These are phyloP conservation scores for Chlamydomonas incerta DNA, from an alignment of 139 green algal genomes.

Conservation along the genomic window DNA sequence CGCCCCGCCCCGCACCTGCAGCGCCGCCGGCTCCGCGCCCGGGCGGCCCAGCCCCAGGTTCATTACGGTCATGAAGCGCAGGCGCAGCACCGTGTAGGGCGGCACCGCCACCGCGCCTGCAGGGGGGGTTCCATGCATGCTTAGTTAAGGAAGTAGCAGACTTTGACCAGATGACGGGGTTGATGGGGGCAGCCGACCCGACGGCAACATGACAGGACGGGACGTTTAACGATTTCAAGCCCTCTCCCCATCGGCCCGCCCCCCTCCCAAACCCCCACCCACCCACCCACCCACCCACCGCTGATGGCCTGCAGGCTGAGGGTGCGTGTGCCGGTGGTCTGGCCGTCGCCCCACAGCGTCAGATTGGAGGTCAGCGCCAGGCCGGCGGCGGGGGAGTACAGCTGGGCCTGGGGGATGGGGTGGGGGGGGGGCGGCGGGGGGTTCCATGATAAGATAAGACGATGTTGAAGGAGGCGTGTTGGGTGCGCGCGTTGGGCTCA, in stretches of 20 bases:
- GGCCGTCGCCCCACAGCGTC: constrained; percentile 15
- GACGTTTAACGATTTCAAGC: too few relatives aligned
- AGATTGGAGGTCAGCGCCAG: neutral
- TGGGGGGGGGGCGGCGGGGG: too few relatives aligned
- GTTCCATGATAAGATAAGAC: too few relatives aligned
- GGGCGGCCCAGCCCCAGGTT: constrained; percentile 1
- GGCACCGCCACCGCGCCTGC: constrained; percentile 6
- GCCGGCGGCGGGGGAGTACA: too few relatives aligned
- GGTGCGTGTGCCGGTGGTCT: neutral
- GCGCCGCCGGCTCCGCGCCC: neutral
- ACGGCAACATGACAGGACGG: too few relatives aligned
- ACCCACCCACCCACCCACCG: neutral
- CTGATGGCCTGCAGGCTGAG: neutral
- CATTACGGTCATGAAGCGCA: neutral
- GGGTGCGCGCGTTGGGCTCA: too few relatives aligned
- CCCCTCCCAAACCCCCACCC: too few relatives aligned
- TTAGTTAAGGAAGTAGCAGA: neutral
- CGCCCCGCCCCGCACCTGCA: neutral
- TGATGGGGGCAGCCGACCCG: too few relatives aligned
- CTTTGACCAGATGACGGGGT: too few relatives aligned
- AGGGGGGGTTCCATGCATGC: too few relatives aligned
- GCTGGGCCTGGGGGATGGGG: neutral
- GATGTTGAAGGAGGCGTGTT: too few relatives aligned
- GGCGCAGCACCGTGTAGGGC: constrained; percentile 5
- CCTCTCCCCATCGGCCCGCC: too few relatives aligned